Evolutionary conservation across 2,329 filamentous ascomycete genomes (phyloP).

Genomic region (Fusarium anthophilum): DNA sequence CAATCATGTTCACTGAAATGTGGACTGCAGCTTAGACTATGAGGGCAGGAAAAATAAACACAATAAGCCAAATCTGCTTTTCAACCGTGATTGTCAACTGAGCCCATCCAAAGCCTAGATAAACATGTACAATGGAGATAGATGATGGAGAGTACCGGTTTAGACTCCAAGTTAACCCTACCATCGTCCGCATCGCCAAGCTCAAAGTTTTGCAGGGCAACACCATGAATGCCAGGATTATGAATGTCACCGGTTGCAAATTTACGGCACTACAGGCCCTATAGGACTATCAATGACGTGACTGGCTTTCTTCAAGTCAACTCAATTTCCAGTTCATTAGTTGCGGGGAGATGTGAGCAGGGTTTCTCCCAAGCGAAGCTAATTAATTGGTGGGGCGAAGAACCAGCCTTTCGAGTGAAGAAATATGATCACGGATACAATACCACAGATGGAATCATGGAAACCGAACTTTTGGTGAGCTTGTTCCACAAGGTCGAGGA

Average conservation of each 20-base stretch:
- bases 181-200: background rate
- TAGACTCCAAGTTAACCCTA: background rate
- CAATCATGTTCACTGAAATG: slow-evolving; percentile 30
- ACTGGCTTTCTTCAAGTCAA: background rate
- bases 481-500: slow-evolving; percentile 13
- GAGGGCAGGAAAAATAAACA: slow-evolving; percentile 33
- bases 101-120: background rate
- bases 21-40: slow-evolving; percentile 30
- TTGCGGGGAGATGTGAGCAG: slow-evolving; percentile 10
- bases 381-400: background rate
- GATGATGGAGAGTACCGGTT: background rate
- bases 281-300: slow-evolving; percentile 20
- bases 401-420: slow-evolving; percentile 5
- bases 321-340: slow-evolving; percentile 12
- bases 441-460: background rate
- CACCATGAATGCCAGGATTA: background rate
- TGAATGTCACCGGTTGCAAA: background rate
- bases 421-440: background rate
- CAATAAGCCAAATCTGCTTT: slow-evolving; percentile 21
- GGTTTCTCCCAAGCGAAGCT: slow-evolving; percentile 3
- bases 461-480: slow-evolving; percentile 8
- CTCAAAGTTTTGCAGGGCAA: background rate
- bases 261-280: background rate
- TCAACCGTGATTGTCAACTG: background rate
- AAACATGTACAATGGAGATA: background rate